Conservation (phyloP, 1,284 basidiomycete species). For the Grifola frondosa region DNA sequence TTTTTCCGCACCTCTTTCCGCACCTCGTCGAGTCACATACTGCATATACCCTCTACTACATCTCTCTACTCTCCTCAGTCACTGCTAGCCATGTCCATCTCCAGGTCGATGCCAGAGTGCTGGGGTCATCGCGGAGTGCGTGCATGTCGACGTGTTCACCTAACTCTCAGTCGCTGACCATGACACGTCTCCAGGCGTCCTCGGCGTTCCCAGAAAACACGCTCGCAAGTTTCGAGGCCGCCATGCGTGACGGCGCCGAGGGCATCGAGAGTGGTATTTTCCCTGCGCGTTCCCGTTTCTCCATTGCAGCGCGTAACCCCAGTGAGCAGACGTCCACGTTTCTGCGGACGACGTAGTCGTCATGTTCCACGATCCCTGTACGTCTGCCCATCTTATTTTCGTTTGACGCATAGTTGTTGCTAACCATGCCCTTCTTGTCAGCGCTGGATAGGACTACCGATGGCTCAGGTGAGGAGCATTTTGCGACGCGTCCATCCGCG, state of each 20-base stretch:
- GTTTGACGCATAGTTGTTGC: slow-evolving; percentile 4
- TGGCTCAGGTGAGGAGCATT: slow-evolving; percentile 49
- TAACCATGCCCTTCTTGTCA: slow-evolving; percentile 30
- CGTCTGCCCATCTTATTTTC: slow-evolving; percentile 30
- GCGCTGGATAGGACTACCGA: slow-evolving; percentile 69
- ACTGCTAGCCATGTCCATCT: slow-evolving; percentile 15
- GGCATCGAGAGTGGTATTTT: slow-evolving; percentile 91
- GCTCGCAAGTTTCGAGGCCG: slow-evolving; percentile 88
- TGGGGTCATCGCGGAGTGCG: slow-evolving; percentile 95
- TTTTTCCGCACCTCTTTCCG: background rate
- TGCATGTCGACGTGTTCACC: slow-evolving; percentile 25
- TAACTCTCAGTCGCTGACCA: slow-evolving; percentile 12
- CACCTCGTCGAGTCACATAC: slow-evolving; percentile 1
- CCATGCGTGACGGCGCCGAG: slow-evolving; percentile 91
- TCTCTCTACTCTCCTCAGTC: slow-evolving; percentile 3
- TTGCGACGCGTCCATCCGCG: slow-evolving; percentile 6
- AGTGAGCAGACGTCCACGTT: slow-evolving; percentile 89
- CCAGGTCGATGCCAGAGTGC: slow-evolving; percentile 54
- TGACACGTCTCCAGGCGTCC: slow-evolving; percentile 61
- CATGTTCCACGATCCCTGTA: slow-evolving; percentile 95
- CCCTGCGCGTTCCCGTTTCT: slow-evolving; percentile 29
- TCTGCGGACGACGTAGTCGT: slow-evolving; percentile 88
- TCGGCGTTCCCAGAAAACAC: slow-evolving; percentile 90
- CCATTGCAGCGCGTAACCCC: slow-evolving; percentile 27
- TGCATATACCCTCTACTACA: background rate